phyloP scores from a whole-genome alignment of 2,329 filamentous ascomycete genomes.

The Scleromitrula shiraiana region DNA sequence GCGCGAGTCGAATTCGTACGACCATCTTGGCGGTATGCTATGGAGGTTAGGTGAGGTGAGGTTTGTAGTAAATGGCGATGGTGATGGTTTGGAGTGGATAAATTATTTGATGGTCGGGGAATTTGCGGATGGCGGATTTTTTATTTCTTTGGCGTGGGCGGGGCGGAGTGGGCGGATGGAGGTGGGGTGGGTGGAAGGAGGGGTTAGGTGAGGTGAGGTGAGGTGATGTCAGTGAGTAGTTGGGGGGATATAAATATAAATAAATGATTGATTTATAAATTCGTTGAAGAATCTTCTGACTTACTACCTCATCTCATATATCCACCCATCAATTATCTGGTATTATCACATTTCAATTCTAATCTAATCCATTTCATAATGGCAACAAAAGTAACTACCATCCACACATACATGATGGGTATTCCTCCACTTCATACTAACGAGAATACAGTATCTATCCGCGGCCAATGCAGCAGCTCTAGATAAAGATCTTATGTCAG shows the following conservation, averaged over 20 bases:
- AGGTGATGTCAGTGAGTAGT: neutral
- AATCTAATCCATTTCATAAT: neutral
- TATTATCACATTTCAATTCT: too few relatives aligned
- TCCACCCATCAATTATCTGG: neutral
- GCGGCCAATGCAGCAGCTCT: conserved; percentile 82
- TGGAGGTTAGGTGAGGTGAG: conserved; percentile 3
- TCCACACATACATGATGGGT: too few relatives aligned
- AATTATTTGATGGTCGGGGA: conserved; percentile 11
- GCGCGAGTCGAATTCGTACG: conserved; percentile 84
- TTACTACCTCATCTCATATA: neutral
- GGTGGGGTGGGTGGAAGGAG: conserved; percentile 6
- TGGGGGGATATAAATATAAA: too few relatives aligned
- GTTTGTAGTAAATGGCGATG: neutral
- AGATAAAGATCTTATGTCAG: conserved; percentile 89
- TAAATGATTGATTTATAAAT: too few relatives aligned
- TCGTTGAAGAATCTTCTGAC: neutral
- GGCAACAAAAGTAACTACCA: conserved; percentile 1
- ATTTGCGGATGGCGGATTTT: conserved; percentile 4
- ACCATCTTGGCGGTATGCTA: conserved; percentile 56
- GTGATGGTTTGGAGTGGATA: neutral
- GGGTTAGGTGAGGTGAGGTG: neutral
- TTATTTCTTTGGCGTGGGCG: too few relatives aligned
- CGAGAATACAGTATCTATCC: conserved; percentile 59
- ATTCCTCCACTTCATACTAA: neutral
- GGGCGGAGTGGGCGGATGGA: neutral